Percentiles rank a stretch among this genome's conserved stretches.
phyloP scores from a whole-genome alignment of 2,329 filamentous ascomycete species.

The Monosporascus sp. region DNA sequence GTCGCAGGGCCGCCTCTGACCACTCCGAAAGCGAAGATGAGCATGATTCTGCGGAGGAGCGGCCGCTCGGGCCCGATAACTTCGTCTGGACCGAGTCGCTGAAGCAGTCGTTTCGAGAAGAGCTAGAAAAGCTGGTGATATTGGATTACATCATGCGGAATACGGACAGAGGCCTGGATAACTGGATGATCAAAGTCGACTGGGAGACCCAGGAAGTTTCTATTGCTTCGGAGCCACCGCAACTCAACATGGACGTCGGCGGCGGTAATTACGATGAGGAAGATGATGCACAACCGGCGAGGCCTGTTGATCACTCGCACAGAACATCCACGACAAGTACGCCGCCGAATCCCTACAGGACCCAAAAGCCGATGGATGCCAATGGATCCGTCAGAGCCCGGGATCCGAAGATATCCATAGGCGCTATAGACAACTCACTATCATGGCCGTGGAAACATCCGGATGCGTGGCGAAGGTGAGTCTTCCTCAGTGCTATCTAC shows the following conservation, averaged over 20 bases:
- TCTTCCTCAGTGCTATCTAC: neutral
- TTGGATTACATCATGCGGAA: constrained; percentile 99
- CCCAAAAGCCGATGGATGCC: constrained; percentile 81
- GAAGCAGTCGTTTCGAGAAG: constrained; percentile 89
- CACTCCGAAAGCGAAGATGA: constrained; percentile 49
- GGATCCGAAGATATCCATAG: constrained; percentile 65
- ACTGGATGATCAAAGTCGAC: constrained; percentile 99
- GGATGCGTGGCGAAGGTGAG: constrained; percentile 68
- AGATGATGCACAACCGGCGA: constrained; percentile 40
- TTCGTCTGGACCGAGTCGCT: constrained; percentile 85
- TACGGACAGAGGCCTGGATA: constrained; percentile 91
- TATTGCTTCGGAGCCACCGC: constrained; percentile 75
- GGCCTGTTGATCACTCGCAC: constrained; percentile 53
- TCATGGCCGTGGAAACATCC: constrained; percentile 99
- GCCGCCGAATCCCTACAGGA: constrained; percentile 62
- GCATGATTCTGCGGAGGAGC: constrained; percentile 28
- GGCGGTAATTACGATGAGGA: constrained; percentile 37
- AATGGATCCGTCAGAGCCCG: constrained; percentile 44
- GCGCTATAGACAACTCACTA: constrained; percentile 94
- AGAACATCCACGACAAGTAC: constrained; percentile 33
- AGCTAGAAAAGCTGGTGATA: constrained; percentile 94
- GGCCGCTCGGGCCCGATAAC: constrained; percentile 40
- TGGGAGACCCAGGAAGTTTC: constrained; percentile 76
- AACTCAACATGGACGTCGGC: constrained; percentile 56
- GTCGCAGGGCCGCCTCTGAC: constrained; percentile 28